Percentiles rank a stretch among this genome's conserved stretches.
Evolutionary conservation across 192 early-diverging fungal species (phyloP).

Genomic region (Jimgerdemannia flammicorona): DNA sequence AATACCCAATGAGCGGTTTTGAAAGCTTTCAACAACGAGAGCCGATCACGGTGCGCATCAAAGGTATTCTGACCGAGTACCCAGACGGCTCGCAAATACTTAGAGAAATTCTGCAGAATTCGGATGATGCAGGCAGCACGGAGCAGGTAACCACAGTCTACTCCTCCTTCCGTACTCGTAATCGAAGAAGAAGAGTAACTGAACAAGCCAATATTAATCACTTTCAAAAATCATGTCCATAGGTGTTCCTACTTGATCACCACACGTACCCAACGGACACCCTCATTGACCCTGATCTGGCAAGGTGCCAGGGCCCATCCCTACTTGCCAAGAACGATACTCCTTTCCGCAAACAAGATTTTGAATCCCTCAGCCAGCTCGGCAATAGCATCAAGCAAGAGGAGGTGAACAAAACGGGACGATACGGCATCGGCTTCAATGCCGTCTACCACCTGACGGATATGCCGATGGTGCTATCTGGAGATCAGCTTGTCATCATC

Average conservation of each 20-base stretch:
- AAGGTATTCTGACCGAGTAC: constrained; percentile 34
- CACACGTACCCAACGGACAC: background rate
- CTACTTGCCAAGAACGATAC: constrained; percentile 24
- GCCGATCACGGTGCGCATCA: constrained; percentile 26
- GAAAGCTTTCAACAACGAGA: constrained; percentile 11
- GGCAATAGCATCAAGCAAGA: constrained; percentile 16
- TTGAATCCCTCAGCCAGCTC: constrained; percentile 15
- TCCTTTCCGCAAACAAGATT: constrained; percentile 19
- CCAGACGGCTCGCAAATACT: constrained; percentile 39
- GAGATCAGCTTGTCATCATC: constrained; percentile 23
- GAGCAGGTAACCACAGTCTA: background rate
- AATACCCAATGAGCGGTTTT: background rate
- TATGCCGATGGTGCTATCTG: constrained; percentile 28
- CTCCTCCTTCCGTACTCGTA: background rate
- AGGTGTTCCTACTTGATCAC: constrained; percentile 35
- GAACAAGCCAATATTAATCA: background rate
- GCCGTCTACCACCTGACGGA: constrained; percentile 38
- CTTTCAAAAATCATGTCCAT: constrained; percentile 19
- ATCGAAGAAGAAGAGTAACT: background rate
- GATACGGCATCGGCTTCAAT: constrained; percentile 34
- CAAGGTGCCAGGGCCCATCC: constrained; percentile 25
- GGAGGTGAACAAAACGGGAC: constrained; percentile 26
- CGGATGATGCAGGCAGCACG: background rate
- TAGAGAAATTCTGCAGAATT: constrained; percentile 15
- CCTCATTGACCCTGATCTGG: constrained; percentile 12